phyloP scores from a whole-genome alignment of 2,329 filamentous ascomycete genomes.

The Botrytis fabae region DNA sequence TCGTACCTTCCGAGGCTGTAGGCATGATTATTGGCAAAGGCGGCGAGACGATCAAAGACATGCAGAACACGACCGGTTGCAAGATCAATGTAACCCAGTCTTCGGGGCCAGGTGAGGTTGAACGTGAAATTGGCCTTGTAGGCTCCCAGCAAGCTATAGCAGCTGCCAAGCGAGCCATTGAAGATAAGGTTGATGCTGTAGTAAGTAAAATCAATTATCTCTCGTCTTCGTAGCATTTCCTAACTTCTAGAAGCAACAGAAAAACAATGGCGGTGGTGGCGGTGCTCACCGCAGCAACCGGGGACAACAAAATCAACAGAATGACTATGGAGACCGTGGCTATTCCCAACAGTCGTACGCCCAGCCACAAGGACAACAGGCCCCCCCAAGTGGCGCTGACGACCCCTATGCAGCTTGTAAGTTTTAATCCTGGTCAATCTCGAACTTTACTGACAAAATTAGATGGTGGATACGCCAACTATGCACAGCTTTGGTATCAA shows the following conservation, averaged over 20 bases:
- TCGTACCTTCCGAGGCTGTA: conserved; percentile 85
- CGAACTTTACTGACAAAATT: conserved; percentile 26
- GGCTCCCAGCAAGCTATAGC: conserved; percentile 76
- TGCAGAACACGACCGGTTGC: conserved; percentile 84
- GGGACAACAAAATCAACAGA: conserved; percentile 49
- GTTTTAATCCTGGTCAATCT: conserved; percentile 33
- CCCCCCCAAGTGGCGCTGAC: conserved; percentile 50
- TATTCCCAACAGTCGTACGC: conserved; percentile 52
- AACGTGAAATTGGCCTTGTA: conserved; percentile 84
- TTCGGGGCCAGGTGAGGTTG: conserved; percentile 71
- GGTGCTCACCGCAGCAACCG: conserved; percentile 46
- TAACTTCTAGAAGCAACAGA: conserved; percentile 50
- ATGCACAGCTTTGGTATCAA: conserved; percentile 79
- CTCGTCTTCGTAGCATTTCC: not conserved
- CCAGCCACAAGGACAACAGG: conserved; percentile 44
- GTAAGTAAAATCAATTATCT: conserved; percentile 53
- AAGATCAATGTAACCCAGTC: conserved; percentile 93
- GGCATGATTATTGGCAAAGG: conserved; percentile 97
- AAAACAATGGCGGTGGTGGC: conserved; percentile 49
- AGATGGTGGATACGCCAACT: conserved; percentile 81
- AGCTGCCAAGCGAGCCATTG: conserved; percentile 79
- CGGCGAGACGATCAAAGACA: conserved; percentile 90
- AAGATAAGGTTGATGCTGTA: conserved; percentile 89
- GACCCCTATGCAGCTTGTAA: conserved; percentile 77
- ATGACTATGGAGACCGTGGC: conserved; percentile 55